These are phyloP conservation scores for Benincasa hispida DNA, from an alignment of 306 rosid genomes.

Conservation along the genomic window DNA sequence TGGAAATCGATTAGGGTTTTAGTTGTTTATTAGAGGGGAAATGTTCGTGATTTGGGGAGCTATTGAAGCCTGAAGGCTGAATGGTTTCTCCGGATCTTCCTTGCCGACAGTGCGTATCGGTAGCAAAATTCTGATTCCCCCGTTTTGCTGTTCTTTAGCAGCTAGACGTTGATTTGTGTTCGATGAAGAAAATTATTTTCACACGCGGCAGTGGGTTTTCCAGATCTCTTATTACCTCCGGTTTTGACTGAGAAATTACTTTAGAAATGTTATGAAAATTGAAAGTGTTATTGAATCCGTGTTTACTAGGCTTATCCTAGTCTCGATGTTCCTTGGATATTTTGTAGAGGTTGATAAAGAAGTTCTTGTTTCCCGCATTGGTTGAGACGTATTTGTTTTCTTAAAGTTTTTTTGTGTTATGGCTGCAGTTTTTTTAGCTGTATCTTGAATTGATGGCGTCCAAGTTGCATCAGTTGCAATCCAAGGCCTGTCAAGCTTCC, in stretches of 20 bases:
- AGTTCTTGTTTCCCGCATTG: neutral
- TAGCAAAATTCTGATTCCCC: neutral
- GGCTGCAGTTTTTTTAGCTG: neutral
- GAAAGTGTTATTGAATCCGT: neutral
- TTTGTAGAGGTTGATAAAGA: neutral
- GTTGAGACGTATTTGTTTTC: neutral
- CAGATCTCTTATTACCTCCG: neutral
- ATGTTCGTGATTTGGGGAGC: neutral
- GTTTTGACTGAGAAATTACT: neutral
- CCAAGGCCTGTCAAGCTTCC: constrained; percentile 74
- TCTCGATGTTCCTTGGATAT: neutral
- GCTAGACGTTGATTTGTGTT: neutral
- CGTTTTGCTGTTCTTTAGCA: neutral
- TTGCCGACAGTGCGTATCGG: neutral
- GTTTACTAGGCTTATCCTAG: neutral
- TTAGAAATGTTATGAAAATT: neutral
- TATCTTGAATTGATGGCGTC: constrained; percentile 45
- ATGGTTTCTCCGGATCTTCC: neutral
- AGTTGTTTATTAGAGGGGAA: neutral
- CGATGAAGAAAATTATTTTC: neutral
- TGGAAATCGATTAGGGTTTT: constrained; percentile 2
- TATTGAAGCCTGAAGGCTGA: neutral
- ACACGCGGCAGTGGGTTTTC: neutral
- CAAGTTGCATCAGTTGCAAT: constrained; percentile 58
- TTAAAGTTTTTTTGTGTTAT: neutral